phyloP scores from a whole-genome alignment of 2,329 filamentous ascomycete species.

The Triangularia setosa region DNA sequence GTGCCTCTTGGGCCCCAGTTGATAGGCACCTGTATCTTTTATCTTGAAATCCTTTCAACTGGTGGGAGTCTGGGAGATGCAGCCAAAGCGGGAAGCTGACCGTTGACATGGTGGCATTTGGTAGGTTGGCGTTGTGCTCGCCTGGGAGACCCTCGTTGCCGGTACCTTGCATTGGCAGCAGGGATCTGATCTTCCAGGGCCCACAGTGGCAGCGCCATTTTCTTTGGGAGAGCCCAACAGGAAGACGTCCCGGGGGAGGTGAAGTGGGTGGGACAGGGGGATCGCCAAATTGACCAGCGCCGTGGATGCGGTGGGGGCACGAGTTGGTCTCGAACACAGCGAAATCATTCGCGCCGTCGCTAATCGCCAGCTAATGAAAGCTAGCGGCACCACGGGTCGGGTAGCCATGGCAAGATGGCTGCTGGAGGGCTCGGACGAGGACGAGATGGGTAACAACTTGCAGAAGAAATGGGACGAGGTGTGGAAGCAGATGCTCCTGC shows the following conservation, averaged over 20 bases:
- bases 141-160: neutral
- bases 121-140: conserved; percentile 18
- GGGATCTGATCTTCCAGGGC: conserved; percentile 10
- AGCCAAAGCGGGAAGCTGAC: conserved; percentile 11
- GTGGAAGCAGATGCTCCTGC: neutral
- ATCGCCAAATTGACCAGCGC: conserved; percentile 14
- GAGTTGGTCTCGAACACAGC: conserved; percentile 9
- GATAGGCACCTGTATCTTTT: neutral
- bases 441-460: neutral
- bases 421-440: neutral
- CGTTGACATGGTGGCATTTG: conserved; percentile 13
- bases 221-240: conserved; percentile 21
- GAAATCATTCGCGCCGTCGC: conserved; percentile 14
- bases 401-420: conserved; percentile 1
- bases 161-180: conserved; percentile 20
- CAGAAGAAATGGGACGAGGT: neutral
- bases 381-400: conserved; percentile 16
- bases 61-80: neutral
- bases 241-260: conserved; percentile 21
- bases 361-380: conserved; percentile 17
- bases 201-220: conserved; percentile 13
- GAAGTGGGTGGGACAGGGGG: conserved; percentile 18
- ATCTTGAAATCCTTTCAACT: neutral
- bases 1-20: neutral
- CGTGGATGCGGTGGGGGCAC: conserved; percentile 16